These are phyloP conservation scores for Globisporangium takayamanum DNA, from an alignment of 352 stramenopile species.

Conservation along the genomic window DNA sequence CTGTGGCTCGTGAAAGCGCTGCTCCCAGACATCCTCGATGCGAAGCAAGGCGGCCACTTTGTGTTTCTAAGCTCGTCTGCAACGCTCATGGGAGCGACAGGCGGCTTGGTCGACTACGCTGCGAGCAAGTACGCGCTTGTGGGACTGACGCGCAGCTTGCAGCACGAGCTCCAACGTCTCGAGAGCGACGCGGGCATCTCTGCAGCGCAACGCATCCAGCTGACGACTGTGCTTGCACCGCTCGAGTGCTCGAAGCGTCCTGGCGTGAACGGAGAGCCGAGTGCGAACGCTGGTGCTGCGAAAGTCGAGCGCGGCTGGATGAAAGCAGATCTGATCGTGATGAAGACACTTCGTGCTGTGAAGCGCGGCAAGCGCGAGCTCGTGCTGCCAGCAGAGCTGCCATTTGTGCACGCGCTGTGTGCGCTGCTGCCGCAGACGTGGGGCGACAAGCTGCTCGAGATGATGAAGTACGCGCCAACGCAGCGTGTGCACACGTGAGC, in stretches of 20 bases:
- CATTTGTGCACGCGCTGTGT: slow-evolving; percentile 7
- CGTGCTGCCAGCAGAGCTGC: slow-evolving; percentile 8
- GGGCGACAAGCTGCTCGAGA: slow-evolving; percentile 14
- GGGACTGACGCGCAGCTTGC: slow-evolving; percentile 6
- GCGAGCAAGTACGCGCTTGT: slow-evolving; percentile 14
- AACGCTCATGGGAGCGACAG: slow-evolving; percentile 3
- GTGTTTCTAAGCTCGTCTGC: slow-evolving; percentile 14
- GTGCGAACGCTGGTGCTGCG: neutral
- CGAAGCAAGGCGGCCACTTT: slow-evolving; percentile 12
- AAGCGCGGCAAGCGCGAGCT: slow-evolving; percentile 15
- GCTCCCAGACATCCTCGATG: slow-evolving; percentile 8
- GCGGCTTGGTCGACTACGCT: slow-evolving; percentile 13
- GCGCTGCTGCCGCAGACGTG: slow-evolving; percentile 13
- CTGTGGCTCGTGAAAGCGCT: slow-evolving; percentile 14
- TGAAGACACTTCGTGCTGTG: slow-evolving; percentile 10
- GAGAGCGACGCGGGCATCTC: neutral
- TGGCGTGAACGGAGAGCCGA: neutral
- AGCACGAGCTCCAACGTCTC: slow-evolving; percentile 10
- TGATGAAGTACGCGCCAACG: slow-evolving; percentile 11
- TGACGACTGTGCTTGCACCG: slow-evolving; percentile 11
- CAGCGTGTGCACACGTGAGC: neutral
- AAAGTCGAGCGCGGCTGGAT: slow-evolving; percentile 15
- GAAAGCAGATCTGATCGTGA: slow-evolving; percentile 7
- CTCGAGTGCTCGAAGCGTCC: slow-evolving; percentile 9
- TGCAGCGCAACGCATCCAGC: neutral